Conservation (phyloP, 2,329 filamentous ascomycete genomes). For the Aspergillus sp. region DNA sequence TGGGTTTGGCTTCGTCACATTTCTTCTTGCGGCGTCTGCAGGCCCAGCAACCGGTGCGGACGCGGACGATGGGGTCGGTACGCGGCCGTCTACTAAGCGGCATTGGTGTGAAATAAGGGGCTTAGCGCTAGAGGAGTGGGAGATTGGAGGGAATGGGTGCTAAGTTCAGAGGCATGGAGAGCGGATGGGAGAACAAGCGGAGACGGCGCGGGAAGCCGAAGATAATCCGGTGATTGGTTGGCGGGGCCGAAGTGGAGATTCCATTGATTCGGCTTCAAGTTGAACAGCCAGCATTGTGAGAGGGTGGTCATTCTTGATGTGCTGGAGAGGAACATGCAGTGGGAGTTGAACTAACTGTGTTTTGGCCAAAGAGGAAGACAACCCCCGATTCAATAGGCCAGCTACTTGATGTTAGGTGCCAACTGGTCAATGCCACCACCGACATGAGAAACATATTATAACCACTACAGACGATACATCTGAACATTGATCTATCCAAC, state of each 20-base stretch:
- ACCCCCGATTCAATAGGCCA: no score
- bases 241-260: neutral
- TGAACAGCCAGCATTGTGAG: no score
- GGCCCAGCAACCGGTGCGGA: conserved; percentile 36
- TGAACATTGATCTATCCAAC: no score
- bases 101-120: conserved; percentile 16
- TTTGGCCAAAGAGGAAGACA: no score
- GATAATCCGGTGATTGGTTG: neutral
- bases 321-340: no score
- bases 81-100: conserved; percentile 27
- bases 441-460: no score
- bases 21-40: conserved; percentile 39
- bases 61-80: conserved; percentile 33
- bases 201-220: neutral
- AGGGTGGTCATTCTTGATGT: no score
- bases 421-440: no score
- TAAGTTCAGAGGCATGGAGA: neutral
- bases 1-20: conserved; percentile 37
- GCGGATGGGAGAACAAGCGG: neutral
- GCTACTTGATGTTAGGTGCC: no score
- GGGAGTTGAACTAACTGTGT: no score
- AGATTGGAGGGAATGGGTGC: neutral
- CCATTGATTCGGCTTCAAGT: neutral
- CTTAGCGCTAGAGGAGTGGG: neutral
- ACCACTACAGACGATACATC: no score